Conservation (phyloP, 1,284 basidiomycete genomes). For the Boletellus deceptivus region DNA sequence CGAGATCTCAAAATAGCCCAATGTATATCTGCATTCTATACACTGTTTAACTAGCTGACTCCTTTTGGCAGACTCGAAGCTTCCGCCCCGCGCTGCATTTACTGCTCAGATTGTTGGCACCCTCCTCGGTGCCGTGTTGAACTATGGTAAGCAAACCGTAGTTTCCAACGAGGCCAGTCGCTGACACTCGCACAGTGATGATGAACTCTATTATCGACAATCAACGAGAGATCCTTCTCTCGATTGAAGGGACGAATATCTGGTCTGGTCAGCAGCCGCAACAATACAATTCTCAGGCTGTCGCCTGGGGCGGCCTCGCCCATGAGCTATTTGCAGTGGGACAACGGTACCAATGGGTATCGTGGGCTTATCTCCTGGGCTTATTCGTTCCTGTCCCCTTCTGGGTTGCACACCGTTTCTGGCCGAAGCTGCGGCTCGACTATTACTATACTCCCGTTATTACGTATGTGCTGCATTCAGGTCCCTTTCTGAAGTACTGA, state of each 20-base stretch:
- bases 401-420: constrained; percentile 49
- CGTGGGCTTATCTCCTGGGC: constrained; percentile 54
- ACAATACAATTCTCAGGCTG: constrained; percentile 59
- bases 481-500: constrained; percentile 11
- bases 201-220: constrained; percentile 61
- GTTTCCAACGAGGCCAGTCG: no score
- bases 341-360: constrained; percentile 56
- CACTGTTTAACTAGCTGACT: background rate
- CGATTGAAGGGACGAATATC: constrained; percentile 52
- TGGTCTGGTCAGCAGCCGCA: constrained; percentile 63
- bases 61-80: constrained; percentile 49
- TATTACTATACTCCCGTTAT: constrained; percentile 47
- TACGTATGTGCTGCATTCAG: background rate
- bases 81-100: constrained; percentile 65
- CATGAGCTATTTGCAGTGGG: constrained; percentile 53
- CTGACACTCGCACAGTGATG: constrained; percentile 29
- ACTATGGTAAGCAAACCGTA: constrained; percentile 42
- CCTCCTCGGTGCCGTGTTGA: constrained; percentile 47
- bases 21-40: constrained; percentile 44
- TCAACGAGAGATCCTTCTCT: constrained; percentile 49
- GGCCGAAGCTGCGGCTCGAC: constrained; percentile 40
- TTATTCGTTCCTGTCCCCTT: constrained; percentile 53
- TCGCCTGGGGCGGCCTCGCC: constrained; percentile 66
- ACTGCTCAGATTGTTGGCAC: constrained; percentile 56
- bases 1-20: constrained; percentile 62